Evolutionary conservation across 129 eudicot species (phyloP), one percentile per base, ranked within the genome.

Genomic region (Dittrichia graveolens): DNA sequence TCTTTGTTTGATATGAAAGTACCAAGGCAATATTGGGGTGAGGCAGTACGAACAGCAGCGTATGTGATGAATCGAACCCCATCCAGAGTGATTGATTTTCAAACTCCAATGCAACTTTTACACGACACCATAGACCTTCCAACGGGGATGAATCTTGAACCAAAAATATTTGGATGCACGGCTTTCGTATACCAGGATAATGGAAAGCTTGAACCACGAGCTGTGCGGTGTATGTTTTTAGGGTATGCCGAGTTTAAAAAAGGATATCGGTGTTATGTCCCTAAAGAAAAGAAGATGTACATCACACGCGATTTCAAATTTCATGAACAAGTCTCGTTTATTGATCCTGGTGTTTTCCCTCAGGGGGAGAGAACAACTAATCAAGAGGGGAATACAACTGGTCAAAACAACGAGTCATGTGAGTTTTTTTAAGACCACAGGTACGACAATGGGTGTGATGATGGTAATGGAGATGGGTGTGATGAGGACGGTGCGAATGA

Each of bases 21-120:
- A 59, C 65, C 65, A 59, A 34, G 44, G 44, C 43, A 59, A 31
- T 59, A 31, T 31, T 59, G 65, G 65, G 65, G 65, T 35, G 44
- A 34, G 11, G 60, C 60, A 5, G 35, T 63, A 2, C 16, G 48
- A 37, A 7, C 69, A 8, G 52, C 47, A 40, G 52, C 24, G 3
- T 63, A 63, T 14, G 14, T 63, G 0, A 63, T 63, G 48, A 63
- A 63, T 5, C 45, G 67, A 13, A n/a, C 34, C 0, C 49, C 47
- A 3, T 62, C 67, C 4, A 8, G 67, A 3, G 43, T n/a, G 1
- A 38, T 67, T 18, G 72, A 15, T 0, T 67, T 67, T 45, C 4
- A 16, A 19, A 67, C 72, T 5, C 72, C 65, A 8, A 0, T 59
- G 9, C 44, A 59, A 59, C 8, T 3, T 31, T 3, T 59, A 31